Evolutionary conservation across 805 yeast species (phyloP).

Genomic region (Zygosaccharomyces siamensis): DNA sequence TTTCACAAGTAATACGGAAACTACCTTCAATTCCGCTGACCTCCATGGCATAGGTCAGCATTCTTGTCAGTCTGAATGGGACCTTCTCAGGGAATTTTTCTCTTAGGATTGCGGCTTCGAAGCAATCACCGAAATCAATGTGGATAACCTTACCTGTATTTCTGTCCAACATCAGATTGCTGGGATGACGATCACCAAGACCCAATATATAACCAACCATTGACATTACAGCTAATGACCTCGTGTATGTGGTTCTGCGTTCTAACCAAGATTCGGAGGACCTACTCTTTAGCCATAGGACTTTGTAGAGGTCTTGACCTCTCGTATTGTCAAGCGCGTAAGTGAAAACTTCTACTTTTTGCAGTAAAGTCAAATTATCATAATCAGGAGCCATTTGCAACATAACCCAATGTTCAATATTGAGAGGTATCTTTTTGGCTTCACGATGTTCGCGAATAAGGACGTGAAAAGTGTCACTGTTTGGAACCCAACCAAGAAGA

Average conservation of each 20-base stretch:
- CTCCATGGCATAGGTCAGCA: conserved; percentile 98
- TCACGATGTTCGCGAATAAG: conserved; percentile 90
- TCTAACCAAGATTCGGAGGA: conserved; percentile 98
- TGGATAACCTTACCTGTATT: conserved; percentile 94
- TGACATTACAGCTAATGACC: conserved; percentile 97
- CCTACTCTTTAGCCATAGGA: conserved; percentile 91
- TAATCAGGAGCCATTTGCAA: conserved; percentile 95
- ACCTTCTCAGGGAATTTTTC: conserved; percentile 98
- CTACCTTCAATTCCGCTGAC: conserved; percentile 98
- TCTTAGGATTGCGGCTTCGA: conserved; percentile 93
- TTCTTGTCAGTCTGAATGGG: conserved; percentile 92
- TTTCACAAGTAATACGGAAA: conserved; percentile 92
- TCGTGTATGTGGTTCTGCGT: conserved; percentile 90
- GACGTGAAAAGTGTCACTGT: conserved; percentile 93
- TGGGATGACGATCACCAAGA: conserved; percentile 96
- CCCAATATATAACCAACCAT: conserved; percentile 98
- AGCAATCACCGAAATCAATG: conserved; percentile 98
- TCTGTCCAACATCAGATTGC: conserved; percentile 91
- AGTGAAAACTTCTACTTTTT: conserved; percentile 94
- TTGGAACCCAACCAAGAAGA: conserved; percentile 93
- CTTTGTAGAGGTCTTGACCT: conserved; percentile 94
- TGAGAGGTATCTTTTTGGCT: conserved; percentile 78
- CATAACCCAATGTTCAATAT: conserved; percentile 94
- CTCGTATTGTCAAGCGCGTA: conserved; percentile 92
- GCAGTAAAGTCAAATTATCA: conserved; percentile 80